These are phyloP conservation scores for Phyllosticta citribraziliensis DNA, from an alignment of 2,329 filamentous ascomycete species.

Conservation along the genomic window DNA sequence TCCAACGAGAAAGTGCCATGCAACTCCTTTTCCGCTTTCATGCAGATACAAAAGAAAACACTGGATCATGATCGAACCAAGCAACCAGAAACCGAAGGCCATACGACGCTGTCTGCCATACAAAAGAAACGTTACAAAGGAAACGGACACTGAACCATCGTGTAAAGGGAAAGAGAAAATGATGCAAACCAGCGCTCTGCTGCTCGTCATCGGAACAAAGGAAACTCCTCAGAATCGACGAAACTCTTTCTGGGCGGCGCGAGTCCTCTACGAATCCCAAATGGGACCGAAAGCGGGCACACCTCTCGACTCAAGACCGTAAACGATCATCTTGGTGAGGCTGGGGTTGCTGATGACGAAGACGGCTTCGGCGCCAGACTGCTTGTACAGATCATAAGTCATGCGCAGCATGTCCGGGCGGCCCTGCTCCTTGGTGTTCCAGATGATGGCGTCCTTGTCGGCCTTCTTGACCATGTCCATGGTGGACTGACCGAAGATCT, in stretches of 20 bases:
- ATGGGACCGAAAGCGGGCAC: constrained; percentile 63
- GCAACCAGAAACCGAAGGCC: not conserved
- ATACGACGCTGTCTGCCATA: not conserved
- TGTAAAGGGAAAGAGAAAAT: not conserved
- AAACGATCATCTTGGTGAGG: constrained; percentile 59
- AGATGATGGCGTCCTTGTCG: constrained; percentile 54
- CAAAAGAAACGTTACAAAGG: not conserved
- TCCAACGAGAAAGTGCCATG: too few relatives aligned
- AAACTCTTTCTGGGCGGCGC: not conserved
- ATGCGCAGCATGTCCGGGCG: constrained; percentile 52
- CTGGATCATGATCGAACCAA: not conserved
- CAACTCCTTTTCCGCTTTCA: too few relatives aligned
- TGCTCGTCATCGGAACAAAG: not conserved
- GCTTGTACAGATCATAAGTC: constrained; percentile 40
- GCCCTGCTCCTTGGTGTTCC: constrained; percentile 53
- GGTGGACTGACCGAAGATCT: constrained; percentile 53
- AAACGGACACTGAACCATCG: not conserved
- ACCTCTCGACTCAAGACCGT: constrained; percentile 55
- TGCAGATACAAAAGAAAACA: not conserved
- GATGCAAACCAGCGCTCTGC: not conserved
- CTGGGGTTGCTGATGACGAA: constrained; percentile 63
- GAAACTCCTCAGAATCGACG: constrained; percentile 6
- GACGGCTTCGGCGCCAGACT: constrained; percentile 53
- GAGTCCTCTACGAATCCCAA: constrained; percentile 51
- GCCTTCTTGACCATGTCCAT: constrained; percentile 45